Base-by-base conservation (phyloP, 352 stramenopile species). In the Globisporangium uncinulatum region DNA sequence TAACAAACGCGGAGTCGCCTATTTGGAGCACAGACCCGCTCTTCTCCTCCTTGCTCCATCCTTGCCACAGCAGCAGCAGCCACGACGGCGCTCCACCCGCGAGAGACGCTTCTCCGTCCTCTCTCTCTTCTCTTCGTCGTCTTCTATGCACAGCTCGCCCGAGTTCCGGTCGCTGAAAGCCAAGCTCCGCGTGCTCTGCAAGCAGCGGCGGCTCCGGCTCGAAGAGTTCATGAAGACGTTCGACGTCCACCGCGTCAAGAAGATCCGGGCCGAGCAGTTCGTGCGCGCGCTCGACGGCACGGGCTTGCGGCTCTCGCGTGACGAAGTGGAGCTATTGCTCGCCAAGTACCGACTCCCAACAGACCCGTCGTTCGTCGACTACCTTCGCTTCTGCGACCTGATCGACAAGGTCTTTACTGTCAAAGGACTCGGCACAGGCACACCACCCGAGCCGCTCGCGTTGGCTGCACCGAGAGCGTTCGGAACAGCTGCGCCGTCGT, bases 191-290 rank as follows among this genome's bases (percentile, higher is more conserved):
- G 60, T 79, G 50, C 59, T 90, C 55, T 94, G 84, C 66, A 94
- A 89, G 67, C 80, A 94, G 59, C 78, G 79, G 15, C 80, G 84
- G 31, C 87, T 92, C 58, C 84, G 82, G 1, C 56, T 94, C 4
- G 84, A 94, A 66, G 82, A 92, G 61, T 94, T 94, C 45, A 94
- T 94, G 84, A 92, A 89, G 53, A 94, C 84, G 13, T 94, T 94
- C 48, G 84, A 94, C 65, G 59, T 86, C 17, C 84, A 94, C 56
- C 74, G 81, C 61, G 79, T 89, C 10, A 92, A 94, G 71, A 90
- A 88, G 47, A 91, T 94, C 57, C 79, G 78, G 50, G 62, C 74
- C 0, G 82, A 92, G 50, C 84, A 92, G 65, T 94, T 92, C 63
- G 86, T 82, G 54, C 82, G 84, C 14, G 82, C 84, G 7, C 64